phyloP scores from a whole-genome alignment of 1,139 yeast genomes.

The Sugiyamaella neomexicana region DNA sequence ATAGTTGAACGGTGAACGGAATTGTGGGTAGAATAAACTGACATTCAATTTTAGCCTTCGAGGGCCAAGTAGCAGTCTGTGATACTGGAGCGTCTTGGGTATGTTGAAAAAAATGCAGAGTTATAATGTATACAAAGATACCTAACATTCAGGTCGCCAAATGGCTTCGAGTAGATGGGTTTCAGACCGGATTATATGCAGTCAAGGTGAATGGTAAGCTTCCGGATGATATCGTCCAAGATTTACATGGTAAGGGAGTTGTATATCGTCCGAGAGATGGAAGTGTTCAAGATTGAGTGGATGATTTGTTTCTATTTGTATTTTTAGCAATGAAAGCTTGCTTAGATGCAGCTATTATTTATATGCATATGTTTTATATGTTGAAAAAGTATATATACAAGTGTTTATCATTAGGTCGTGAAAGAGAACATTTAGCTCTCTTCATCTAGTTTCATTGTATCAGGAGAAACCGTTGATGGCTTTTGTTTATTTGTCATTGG shows the following conservation, averaged over 20 bases:
- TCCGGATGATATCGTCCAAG: constrained; percentile 80
- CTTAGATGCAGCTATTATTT: constrained; percentile 10
- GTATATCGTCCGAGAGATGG: constrained; percentile 97
- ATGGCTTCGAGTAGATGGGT: constrained; percentile 91
- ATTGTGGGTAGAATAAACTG: no score
- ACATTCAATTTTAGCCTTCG: constrained; percentile 55
- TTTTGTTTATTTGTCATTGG: constrained; percentile 43
- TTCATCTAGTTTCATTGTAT: constrained; percentile 1
- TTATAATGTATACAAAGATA: background rate
- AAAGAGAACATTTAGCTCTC: background rate
- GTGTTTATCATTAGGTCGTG: background rate
- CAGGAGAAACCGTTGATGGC: background rate
- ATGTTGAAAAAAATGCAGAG: background rate
- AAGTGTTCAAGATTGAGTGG: constrained; percentile 68
- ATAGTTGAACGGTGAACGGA: no score
- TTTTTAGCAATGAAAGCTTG: background rate
- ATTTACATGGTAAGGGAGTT: constrained; percentile 69
- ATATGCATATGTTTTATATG: constrained; percentile 8
- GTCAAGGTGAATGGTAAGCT: constrained; percentile 89
- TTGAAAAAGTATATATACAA: constrained; percentile 3
- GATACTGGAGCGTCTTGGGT: constrained; percentile 89
- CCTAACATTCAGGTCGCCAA: constrained; percentile 53
- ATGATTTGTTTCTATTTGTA: constrained; percentile 5
- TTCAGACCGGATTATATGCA: constrained; percentile 86
- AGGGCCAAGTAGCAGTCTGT: constrained; percentile 90